A percentile compares a stretch with the other conserved stretches of the same genome.
Evolutionary conservation across 2,329 filamentous ascomycete species (phyloP).

Genomic region (Lachnellula subtilissima): DNA sequence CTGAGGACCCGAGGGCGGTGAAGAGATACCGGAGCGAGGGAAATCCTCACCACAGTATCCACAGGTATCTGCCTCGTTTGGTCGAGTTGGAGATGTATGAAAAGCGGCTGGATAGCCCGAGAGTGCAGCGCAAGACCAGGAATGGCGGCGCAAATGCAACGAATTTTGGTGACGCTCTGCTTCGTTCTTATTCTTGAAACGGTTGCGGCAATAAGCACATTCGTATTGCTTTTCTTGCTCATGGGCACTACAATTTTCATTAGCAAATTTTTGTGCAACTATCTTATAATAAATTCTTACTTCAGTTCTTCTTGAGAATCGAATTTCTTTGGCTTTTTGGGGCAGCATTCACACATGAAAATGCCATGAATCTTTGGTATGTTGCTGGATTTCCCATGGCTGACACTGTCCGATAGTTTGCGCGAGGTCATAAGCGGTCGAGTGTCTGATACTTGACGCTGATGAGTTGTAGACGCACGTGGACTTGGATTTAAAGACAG

Average conservation of each 20-base stretch:
- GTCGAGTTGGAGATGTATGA: slow-evolving; percentile 67
- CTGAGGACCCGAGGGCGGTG: slow-evolving; percentile 38
- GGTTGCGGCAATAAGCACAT: slow-evolving; percentile 85
- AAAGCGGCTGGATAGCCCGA: slow-evolving; percentile 75
- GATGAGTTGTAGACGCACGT: slow-evolving; percentile 32
- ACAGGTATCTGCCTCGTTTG: slow-evolving; percentile 71
- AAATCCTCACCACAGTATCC: slow-evolving; percentile 97
- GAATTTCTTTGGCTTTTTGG: slow-evolving; percentile 95
- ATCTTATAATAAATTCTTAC: slow-evolving; percentile 47
- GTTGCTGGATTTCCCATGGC: slow-evolving; percentile 39
- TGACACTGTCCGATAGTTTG: slow-evolving; percentile 42
- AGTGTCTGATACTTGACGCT: slow-evolving; percentile 35
- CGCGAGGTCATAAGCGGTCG: slow-evolving; percentile 36
- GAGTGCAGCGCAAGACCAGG: slow-evolving; percentile 93
- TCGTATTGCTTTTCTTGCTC: slow-evolving; percentile 96
- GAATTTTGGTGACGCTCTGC: slow-evolving; percentile 95
- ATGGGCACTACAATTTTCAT: slow-evolving; percentile 59
- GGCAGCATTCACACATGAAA: slow-evolving; percentile 88
- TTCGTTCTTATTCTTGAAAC: slow-evolving; percentile 99
- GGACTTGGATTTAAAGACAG: slow-evolving; percentile 36
- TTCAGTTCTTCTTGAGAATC: slow-evolving; percentile 76
- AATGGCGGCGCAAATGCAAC: slow-evolving; percentile 84
- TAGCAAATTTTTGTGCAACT: slow-evolving; percentile 1
- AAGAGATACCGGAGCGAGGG: slow-evolving; percentile 34
- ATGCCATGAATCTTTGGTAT: slow-evolving; percentile 50